phyloP scores from a whole-genome alignment of 495 filamentous ascomycete genomes.

The Penicillium macrosclerotiorum region DNA sequence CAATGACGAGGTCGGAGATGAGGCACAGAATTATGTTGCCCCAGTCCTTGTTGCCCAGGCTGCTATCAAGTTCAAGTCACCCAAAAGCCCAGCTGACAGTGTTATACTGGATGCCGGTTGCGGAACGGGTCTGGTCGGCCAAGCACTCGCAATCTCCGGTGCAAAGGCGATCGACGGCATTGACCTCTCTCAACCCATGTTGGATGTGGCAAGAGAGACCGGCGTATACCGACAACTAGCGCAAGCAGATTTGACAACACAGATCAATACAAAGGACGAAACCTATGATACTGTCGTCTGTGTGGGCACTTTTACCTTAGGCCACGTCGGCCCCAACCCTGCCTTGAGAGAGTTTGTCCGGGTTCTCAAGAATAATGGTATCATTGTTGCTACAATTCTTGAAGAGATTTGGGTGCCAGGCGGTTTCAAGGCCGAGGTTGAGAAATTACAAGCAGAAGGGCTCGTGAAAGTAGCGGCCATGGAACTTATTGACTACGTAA shows the following conservation, averaged over 20 bases:
- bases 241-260: constrained; percentile 36
- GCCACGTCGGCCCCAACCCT: constrained; percentile 46
- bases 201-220: constrained; percentile 37
- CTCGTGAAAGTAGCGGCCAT: constrained; percentile 28
- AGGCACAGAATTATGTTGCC: constrained; percentile 39
- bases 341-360: constrained; percentile 41
- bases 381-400: constrained; percentile 45
- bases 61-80: constrained; percentile 19
- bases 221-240: constrained; percentile 40
- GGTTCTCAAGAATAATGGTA: constrained; percentile 32
- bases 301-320: constrained; percentile 46
- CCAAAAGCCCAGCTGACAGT: constrained; percentile 16
- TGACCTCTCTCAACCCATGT: constrained; percentile 44
- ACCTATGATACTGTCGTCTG: constrained; percentile 46
- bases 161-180: constrained; percentile 39
- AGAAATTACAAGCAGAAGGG: constrained; percentile 28
- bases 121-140: constrained; percentile 44
- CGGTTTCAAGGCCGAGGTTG: constrained; percentile 40
- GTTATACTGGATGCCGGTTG: constrained; percentile 48
- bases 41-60: constrained; percentile 36
- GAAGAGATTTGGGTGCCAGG: constrained; percentile 37
- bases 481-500: constrained; percentile 39
- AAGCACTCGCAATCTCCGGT: constrained; percentile 32
- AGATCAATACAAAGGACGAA: constrained; percentile 25
- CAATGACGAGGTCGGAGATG: constrained; percentile 37